Percentiles rank a stretch among this genome's conserved stretches.
phyloP scores from a whole-genome alignment of 2,329 filamentous ascomycete species.

The Elsinoe necatrix region DNA sequence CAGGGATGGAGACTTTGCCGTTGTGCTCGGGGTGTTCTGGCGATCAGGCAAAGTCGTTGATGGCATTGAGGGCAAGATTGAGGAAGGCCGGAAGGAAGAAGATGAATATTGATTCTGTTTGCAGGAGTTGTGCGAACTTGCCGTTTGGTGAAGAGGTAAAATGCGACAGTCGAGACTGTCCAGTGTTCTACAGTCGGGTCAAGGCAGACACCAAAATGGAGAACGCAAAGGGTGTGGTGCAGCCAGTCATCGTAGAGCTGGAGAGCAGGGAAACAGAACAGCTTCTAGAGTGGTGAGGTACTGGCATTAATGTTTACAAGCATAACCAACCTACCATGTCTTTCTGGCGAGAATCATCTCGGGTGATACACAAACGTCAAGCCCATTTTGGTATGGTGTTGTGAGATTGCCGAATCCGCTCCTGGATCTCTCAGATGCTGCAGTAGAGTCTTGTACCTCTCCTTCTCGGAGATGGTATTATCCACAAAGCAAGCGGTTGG shows the following conservation, averaged over 20 bases:
- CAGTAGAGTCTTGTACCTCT: too few species aligned
- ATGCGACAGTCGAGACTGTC: constrained; percentile 87
- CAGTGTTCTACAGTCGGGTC: constrained; percentile 75
- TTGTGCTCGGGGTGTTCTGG: constrained; percentile 53
- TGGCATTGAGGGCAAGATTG: constrained; percentile 55
- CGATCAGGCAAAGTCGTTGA: constrained; percentile 51
- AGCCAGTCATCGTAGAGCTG: constrained; percentile 36
- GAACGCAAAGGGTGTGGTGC: constrained; percentile 32
- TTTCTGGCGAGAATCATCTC: too few species aligned
- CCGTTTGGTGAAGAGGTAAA: constrained; percentile 66
- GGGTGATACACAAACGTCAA: too few species aligned
- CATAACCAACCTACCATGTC: too few species aligned
- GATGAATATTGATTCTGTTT: constrained; percentile 59
- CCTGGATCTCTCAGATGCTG: too few species aligned
- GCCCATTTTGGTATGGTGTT: too few species aligned
- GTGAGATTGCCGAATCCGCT: too few species aligned
- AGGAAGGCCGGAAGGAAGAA: constrained; percentile 55
- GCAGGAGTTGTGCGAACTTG: constrained; percentile 69
- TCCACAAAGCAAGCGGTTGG: too few species aligned
- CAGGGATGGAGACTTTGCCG: constrained; percentile 28
- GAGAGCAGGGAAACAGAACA: constrained; percentile 27
- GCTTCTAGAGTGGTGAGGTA: constrained; percentile 6
- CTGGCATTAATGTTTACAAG: too few species aligned
- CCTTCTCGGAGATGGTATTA: too few species aligned
- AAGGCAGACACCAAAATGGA: constrained; percentile 48